Conservation (phyloP, 2,329 filamentous ascomycete species). For the Diaporthe vexans region DNA sequence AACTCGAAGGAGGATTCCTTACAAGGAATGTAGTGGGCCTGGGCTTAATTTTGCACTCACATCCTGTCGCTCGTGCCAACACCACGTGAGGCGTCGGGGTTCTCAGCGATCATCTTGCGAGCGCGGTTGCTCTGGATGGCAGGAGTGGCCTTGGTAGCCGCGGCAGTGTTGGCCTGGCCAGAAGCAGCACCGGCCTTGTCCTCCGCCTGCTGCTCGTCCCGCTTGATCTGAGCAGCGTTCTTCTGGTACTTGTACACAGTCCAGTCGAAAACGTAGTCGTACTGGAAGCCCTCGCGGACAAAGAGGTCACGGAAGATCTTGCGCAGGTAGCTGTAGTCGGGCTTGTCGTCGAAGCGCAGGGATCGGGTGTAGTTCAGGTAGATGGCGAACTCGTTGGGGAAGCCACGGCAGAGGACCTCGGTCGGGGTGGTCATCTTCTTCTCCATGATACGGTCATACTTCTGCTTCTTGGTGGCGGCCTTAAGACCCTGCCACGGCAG, state of each 20-base stretch:
- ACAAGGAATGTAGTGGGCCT: conserved; percentile 79
- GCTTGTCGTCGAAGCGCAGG: conserved; percentile 99
- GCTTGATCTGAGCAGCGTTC: conserved; percentile 94
- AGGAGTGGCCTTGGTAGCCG: conserved; percentile 70
- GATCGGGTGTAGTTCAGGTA: conserved; percentile 99
- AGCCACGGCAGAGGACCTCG: conserved; percentile 97
- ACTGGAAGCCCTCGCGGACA: conserved; percentile 98
- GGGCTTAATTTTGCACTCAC: conserved; percentile 83
- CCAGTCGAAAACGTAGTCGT: conserved; percentile 99
- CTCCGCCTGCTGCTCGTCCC: conserved; percentile 82
- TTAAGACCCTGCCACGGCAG: conserved; percentile 99
- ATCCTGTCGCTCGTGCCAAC: conserved; percentile 91
- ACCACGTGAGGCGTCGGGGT: conserved; percentile 80
- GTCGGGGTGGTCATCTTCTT: conserved; percentile 99
- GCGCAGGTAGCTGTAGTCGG: conserved; percentile 98
- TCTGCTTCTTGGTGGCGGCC: conserved; percentile 99
- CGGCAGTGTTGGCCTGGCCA: conserved; percentile 69
- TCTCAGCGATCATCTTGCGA: conserved; percentile 86
- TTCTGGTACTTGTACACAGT: conserved; percentile 99
- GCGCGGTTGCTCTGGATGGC: conserved; percentile 82
- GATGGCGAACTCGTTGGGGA: conserved; percentile 99
- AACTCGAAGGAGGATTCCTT: conserved; percentile 90
- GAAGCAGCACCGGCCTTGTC: conserved; percentile 80
- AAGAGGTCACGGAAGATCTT: conserved; percentile 99
- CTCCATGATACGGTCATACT: conserved; percentile 99